Conservation (phyloP, 495 filamentous ascomycete genomes). For the Aspergillus bridgeri region DNA sequence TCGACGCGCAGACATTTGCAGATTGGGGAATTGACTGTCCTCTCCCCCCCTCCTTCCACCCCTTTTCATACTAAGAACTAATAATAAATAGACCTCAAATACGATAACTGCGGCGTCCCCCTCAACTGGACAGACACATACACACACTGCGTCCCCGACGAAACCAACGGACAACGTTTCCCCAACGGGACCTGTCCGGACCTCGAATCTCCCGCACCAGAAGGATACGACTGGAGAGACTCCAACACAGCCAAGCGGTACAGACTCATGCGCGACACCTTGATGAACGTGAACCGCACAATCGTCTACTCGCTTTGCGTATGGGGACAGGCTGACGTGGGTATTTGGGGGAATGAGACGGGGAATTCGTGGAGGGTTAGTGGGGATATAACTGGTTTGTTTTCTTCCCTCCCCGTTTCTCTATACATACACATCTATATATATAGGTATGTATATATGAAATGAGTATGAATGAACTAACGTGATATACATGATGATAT, state of each 20-base stretch:
- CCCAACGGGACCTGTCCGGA: conserved; percentile 43
- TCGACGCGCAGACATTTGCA: conserved; percentile 60
- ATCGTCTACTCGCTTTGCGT: conserved; percentile 67
- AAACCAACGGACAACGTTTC: conserved; percentile 13
- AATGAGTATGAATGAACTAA: background rate
- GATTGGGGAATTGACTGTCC: conserved; percentile 64
- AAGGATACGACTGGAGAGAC: conserved; percentile 49
- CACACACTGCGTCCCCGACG: conserved; percentile 35
- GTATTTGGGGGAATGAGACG: conserved; percentile 48
- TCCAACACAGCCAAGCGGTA: conserved; percentile 54
- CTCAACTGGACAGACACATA: conserved; percentile 41
- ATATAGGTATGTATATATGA: background rate
- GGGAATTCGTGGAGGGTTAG: conserved; percentile 56
- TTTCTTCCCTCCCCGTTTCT: conserved; percentile 3
- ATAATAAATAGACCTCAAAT: conserved; percentile 56
- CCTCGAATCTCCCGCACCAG: conserved; percentile 35
- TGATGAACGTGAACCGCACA: conserved; percentile 45
- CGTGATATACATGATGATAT: no score
- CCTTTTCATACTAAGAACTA: background rate
- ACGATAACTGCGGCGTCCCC: conserved; percentile 64
- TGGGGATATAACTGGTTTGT: conserved; percentile 50
- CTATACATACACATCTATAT: background rate
- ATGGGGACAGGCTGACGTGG: conserved; percentile 56
- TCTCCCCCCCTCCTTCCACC: conserved; percentile 13
- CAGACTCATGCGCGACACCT: conserved; percentile 57